A percentile compares a stretch with the other conserved stretches of the same genome.
phyloP scores from a whole-genome alignment of 1,139 yeast species.

The Suhomyces wounanorum region DNA sequence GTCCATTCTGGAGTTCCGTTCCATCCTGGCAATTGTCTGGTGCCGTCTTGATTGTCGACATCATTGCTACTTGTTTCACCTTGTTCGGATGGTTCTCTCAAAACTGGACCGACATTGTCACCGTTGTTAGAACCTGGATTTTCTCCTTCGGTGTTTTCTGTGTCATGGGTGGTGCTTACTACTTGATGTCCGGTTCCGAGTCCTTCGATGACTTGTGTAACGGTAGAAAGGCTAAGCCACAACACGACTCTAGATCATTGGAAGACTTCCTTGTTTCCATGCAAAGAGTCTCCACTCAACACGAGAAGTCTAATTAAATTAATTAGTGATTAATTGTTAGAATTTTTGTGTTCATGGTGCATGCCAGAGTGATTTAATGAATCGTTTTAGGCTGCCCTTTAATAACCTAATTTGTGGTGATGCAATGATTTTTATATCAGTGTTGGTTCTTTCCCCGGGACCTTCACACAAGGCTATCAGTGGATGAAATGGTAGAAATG shows the following conservation, averaged over 20 bases:
- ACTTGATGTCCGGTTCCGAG: constrained; percentile 84
- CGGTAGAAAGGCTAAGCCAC: constrained; percentile 75
- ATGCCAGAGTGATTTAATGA: constrained; percentile 10
- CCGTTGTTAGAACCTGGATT: constrained; percentile 90
- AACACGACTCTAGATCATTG: constrained; percentile 72
- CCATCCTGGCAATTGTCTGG: constrained; percentile 96
- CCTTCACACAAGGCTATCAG: constrained; percentile 8
- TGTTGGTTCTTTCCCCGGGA: constrained; percentile 5
- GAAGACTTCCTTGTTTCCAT: constrained; percentile 96
- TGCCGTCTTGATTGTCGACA: constrained; percentile 86
- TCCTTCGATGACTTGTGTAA: constrained; percentile 92
- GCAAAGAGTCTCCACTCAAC: constrained; percentile 98
- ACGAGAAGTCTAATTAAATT: constrained; percentile 65
- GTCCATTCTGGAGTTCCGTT: constrained; percentile 90
- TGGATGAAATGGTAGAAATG: constrained; percentile 8
- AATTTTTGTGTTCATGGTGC: constrained; percentile 7
- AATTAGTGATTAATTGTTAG: constrained; percentile 5
- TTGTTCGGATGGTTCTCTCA: constrained; percentile 98
- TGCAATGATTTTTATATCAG: constrained; percentile 11
- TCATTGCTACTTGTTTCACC: constrained; percentile 87
- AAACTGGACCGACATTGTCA: constrained; percentile 95
- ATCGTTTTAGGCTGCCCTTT: constrained; percentile 9
- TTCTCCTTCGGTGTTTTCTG: constrained; percentile 97
- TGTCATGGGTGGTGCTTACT: constrained; percentile 95
- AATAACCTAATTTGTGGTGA: constrained; percentile 13